Conservation (phyloP, 2,329 filamentous ascomycete species). For the Gliomastix tumulicola region DNA sequence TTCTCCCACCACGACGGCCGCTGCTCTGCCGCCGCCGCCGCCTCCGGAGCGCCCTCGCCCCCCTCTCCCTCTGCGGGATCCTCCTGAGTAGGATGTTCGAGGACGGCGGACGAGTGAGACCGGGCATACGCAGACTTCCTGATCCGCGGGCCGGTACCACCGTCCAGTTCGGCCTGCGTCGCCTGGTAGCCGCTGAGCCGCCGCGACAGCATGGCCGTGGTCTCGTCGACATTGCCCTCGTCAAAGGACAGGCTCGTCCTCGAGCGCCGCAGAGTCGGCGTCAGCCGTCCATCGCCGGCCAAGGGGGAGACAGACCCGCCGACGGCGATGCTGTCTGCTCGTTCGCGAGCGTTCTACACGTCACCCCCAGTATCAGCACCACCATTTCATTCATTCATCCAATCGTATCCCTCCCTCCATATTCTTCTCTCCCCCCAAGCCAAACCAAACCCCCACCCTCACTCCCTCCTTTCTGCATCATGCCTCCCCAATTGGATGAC, state of each 20-base stretch:
- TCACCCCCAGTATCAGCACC: too few species aligned
- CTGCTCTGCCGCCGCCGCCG: too few species aligned
- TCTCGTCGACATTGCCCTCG: conserved; percentile 27
- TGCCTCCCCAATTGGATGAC: too few species aligned
- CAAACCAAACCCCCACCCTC: too few species aligned
- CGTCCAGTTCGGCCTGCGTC: neutral
- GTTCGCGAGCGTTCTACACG: conserved; percentile 32
- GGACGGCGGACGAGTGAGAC: neutral
- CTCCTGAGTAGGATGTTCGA: too few species aligned
- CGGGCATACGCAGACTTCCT: neutral
- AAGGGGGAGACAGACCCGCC: too few species aligned
- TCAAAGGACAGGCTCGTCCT: conserved; percentile 6
- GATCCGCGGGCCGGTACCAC: neutral
- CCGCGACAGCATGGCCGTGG: conserved; percentile 15
- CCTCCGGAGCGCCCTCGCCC: conserved; percentile 12
- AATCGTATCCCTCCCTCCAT: too few species aligned
- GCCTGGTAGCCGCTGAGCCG: conserved; percentile 2
- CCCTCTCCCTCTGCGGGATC: conserved; percentile 8
- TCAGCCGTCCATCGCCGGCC: too few species aligned
- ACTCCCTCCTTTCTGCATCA: too few species aligned
- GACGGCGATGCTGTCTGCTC: conserved; percentile 30
- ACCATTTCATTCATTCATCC: too few species aligned
- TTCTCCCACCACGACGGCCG: conserved; percentile 52
- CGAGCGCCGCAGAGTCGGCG: conserved; percentile 1
- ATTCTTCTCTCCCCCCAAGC: too few species aligned